Conservation (phyloP, 2,329 filamentous ascomycete genomes). For the Alternaria tenuissima region DNA sequence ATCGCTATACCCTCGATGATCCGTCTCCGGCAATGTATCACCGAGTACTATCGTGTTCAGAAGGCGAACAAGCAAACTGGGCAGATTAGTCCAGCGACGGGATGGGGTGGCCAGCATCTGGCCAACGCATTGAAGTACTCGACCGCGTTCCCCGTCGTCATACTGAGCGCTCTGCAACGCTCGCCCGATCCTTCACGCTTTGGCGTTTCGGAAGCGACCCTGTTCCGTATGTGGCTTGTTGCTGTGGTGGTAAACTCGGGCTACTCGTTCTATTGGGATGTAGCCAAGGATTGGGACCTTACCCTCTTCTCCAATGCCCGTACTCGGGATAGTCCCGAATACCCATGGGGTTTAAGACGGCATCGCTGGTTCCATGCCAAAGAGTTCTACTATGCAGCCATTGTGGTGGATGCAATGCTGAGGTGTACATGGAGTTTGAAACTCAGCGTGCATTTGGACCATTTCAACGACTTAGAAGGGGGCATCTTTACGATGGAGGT, state of each 20-base stretch:
- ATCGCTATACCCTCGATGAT: constrained; percentile 85
- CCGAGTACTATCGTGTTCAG: constrained; percentile 80
- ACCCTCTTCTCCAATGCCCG: constrained; percentile 73
- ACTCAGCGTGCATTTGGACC: constrained; percentile 81
- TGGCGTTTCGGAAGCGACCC: constrained; percentile 62
- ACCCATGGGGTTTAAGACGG: constrained; percentile 80
- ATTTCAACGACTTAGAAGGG: constrained; percentile 84
- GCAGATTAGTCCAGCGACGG: constrained; percentile 56
- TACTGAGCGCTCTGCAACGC: constrained; percentile 78
- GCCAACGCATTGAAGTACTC: constrained; percentile 95
- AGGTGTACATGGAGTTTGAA: constrained; percentile 93
- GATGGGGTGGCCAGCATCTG: constrained; percentile 85
- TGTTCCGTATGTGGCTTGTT: constrained; percentile 68
- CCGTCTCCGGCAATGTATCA: constrained; percentile 89
- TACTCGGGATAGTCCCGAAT: constrained; percentile 67
- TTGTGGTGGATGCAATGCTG: constrained; percentile 79
- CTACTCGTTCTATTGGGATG: constrained; percentile 99
- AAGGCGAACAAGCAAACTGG: constrained; percentile 56
- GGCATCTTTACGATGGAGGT: constrained; percentile 89
- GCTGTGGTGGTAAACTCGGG: constrained; percentile 83
- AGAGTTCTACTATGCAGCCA: constrained; percentile 81
- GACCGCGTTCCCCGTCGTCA: constrained; percentile 91
- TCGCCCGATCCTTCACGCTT: constrained; percentile 62
- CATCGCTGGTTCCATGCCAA: constrained; percentile 76
- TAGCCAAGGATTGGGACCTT: constrained; percentile 95